These are phyloP conservation scores for Ceriops tagal DNA, from an alignment of 345 rosid species.

Conservation along the genomic window DNA sequence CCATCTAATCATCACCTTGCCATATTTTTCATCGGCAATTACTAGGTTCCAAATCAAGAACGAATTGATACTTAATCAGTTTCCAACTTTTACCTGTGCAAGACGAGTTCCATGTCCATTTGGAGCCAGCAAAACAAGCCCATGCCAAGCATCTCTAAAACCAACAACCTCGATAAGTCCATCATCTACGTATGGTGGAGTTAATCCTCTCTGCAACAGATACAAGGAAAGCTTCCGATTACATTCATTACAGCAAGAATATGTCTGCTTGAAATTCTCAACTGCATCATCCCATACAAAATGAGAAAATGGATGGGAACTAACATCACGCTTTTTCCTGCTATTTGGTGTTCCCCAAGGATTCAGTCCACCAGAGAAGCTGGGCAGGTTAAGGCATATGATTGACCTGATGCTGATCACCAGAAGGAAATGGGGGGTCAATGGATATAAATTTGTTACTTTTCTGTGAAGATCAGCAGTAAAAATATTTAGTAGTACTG, in stretches of 20 bases:
- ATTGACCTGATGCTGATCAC: slow-evolving; percentile 75
- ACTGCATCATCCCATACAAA: background rate
- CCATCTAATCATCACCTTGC: too few relatives aligned
- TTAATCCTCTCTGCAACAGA: slow-evolving; percentile 57
- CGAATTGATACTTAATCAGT: too few relatives aligned
- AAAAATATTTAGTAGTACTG: too few relatives aligned
- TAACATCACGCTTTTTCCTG: slow-evolving; percentile 45
- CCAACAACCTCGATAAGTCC: slow-evolving; percentile 81
- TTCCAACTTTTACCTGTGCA: slow-evolving; percentile 54
- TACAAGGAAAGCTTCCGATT: slow-evolving; percentile 9
- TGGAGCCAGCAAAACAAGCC: slow-evolving; percentile 73
- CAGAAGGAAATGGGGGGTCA: background rate
- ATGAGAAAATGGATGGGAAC: slow-evolving; percentile 19
- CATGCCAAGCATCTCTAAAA: slow-evolving; percentile 97
- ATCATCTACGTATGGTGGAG: slow-evolving; percentile 87
- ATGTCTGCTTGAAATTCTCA: too few relatives aligned
- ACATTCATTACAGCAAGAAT: background rate
- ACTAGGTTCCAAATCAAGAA: too few relatives aligned
- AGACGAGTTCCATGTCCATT: slow-evolving; percentile 89
- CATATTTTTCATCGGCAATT: too few relatives aligned
- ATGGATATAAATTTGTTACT: too few relatives aligned
- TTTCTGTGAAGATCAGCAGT: too few relatives aligned
- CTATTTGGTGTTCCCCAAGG: slow-evolving; percentile 86
- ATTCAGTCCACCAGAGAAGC: slow-evolving; percentile 88
- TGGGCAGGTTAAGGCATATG: slow-evolving; percentile 82